Base-by-base conservation (phyloP, 1,139 yeast genomes). In the Debaryomyces sp. region DNA sequence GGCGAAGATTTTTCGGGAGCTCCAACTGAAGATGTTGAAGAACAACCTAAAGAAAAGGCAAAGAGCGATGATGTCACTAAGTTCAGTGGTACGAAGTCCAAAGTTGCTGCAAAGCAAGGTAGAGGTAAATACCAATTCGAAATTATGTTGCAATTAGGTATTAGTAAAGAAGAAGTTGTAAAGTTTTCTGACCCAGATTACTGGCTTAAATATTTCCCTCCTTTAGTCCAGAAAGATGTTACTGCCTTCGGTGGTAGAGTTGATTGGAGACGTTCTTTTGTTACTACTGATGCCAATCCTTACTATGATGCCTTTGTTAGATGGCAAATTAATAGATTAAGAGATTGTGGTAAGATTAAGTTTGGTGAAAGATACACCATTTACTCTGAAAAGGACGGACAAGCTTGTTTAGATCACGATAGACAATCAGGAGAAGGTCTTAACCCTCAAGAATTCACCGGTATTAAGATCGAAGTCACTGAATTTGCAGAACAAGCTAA, bases 401-500 rank as follows among this genome's bases (percentile, higher is more conserved):
- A 94, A 77, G 96, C 99, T 42, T 94, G 99, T 79, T 92, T 94
- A 91, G 99, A 94, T 71, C 99, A 94, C 71, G 99, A 94, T 72
- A 87, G 99, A 80, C 87, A 82, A 70, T 83, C 94, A 45, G 99
- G 99, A 66, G 99, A 94, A 77, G 99, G 96, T 68, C 92, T 94
- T 45, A 82, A 87, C 58, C 97, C 99, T 39, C 99, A 95, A 72
- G 99, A 94, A 70, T 94, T 94, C 70, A 85, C 91, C 39, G 97
- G 95, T 61, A 84, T 94, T 64, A 94, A 94, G 79, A 94, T 94
- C 63, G 75, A 80, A 67, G 79, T 88, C 43, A 68, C 77, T 36
- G 89, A 87, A 59, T 80, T 81, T 69, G 78, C 84, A 69, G 68
- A 72, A n/a, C 78, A 71, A 41, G 87, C 95, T 23, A 62, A 70